Evolutionary conservation across 2,329 filamentous ascomycete species (phyloP), one percentile per base, ranked within the genome.

Genomic region (Alternaria atra): DNA sequence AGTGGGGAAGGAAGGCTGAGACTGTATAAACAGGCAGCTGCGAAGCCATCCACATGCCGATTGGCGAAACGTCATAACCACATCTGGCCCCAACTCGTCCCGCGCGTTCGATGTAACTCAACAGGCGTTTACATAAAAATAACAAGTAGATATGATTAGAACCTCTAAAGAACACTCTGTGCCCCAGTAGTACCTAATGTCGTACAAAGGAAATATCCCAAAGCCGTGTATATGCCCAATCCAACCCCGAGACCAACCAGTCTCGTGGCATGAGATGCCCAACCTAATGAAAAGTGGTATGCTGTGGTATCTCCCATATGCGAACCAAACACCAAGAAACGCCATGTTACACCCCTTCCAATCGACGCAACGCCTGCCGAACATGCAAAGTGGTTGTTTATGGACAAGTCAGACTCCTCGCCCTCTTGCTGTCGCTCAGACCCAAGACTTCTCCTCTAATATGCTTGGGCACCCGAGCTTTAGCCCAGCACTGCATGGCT

Each of bases 401-500:
- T 1, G 75, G 75, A 63, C 73, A 76, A 7, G 73, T 77, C 68
- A 75, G 62, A 37, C 71, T 74, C 65, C 75, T 69, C 2, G n/a
- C 50, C 53, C 74, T 73, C 61, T 52, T 66, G 39, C 55, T 67
- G 37, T 55, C 61, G 2, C 59, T 63, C 23, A 63, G 6, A 0
- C 70, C 68, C 30, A 75, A 17, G 0, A 73, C 50, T 57, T 72
- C 64, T 2, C 61, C 72, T 13, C 73, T 20, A 17, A 81, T 40
- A 20, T 65, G 61, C 42, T 67, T 68, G 6, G 75, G 73, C 39
- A 77, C 60, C 6, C 61, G 65, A 0, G 73, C 75, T 46, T 71
- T 72, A 13, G 78, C 79, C 79, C 80, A 82, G 62, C 79, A 81
- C 60, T 81, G 80, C 70, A 78, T 66, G 25, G 80, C 79, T 51